Evolutionary conservation across 306 rosid species (phyloP).

Genomic region (Mucuna pruriens): DNA sequence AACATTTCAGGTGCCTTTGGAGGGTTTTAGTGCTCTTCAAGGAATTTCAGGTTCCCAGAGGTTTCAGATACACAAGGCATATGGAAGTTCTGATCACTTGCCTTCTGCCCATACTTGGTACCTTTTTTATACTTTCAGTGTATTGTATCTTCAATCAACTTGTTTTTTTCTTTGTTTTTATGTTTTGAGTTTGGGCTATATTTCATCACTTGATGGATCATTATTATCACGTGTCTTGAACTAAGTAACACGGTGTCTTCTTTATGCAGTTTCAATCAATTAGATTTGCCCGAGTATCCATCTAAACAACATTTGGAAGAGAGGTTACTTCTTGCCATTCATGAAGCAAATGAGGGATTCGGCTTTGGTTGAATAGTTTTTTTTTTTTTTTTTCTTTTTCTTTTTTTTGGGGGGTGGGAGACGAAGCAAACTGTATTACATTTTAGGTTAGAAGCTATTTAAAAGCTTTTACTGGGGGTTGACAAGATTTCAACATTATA

Average conservation of each 20-base stretch:
- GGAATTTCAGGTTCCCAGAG: conserved; percentile 98
- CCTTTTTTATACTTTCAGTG: neutral
- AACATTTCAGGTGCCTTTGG: conserved; percentile 87
- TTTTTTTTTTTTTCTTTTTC: neutral
- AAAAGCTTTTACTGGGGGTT: conserved; percentile 52
- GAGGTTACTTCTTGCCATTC: conserved; percentile 90
- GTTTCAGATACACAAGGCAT: conserved; percentile 99
- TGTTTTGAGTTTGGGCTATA: neutral
- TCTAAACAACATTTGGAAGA: conserved; percentile 90
- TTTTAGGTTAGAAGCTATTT: conserved; percentile 48
- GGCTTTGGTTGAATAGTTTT: conserved; percentile 75
- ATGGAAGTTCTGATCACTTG: conserved; percentile 93
- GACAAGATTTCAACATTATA: conserved; percentile 54
- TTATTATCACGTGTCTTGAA: neutral
- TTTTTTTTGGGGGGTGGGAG: neutral
- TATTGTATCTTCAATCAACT: neutral
- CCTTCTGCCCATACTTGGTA: conserved; percentile 99
- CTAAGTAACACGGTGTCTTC: conserved; percentile 1
- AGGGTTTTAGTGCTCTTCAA: conserved; percentile 98
- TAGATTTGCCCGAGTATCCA: conserved; percentile 96
- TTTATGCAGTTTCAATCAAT: conserved; percentile 88
- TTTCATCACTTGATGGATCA: neutral
- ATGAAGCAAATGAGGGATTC: conserved; percentile 94
- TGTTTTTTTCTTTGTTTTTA: neutral
- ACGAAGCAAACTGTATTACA: conserved; percentile 44